Base-by-base conservation (phyloP, 78 protist species). In the Speleostelium caveatum region DNA sequence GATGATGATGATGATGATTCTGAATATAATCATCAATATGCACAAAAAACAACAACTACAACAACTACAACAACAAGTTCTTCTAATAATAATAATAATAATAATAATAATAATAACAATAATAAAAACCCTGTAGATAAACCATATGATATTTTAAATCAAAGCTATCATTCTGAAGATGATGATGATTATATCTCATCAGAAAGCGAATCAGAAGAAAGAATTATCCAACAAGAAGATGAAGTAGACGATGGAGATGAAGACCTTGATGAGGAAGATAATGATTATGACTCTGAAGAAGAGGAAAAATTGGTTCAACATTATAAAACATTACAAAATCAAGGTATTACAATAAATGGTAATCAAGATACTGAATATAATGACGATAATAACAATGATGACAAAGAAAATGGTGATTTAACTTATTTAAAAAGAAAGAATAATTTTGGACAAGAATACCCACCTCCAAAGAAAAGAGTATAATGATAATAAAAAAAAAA, bases 301-400 rank as follows among this genome's bases (percentile, higher is more conserved):
- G 91, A 83, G 14, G 91, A 83, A 16, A 67, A 83, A 83, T 26
- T 83, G 0, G 91, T 83, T 1, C 75, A 72, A 24, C 72, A 83
- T 22, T 69, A 69, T 61, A 67, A 69, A 56, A 8, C 12, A 56
- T 42, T 59, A 32, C 63, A 75, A 69, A 24, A n/a, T 24, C 65
- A 69, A 69, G 68, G 39, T 1, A n/a, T 14, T 35, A 67, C 74
- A 5, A 41, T 10, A 12, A 45, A 12, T 45, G 53, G 6, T 45
- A 10, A 45, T 45, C 10, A 12, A 66, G 51, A 66, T 36, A 21
- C 32, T 36, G 56, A 66, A 35, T 30, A n/a, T 66, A 30, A 66
- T 5, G 73, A 66, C 38, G 73, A 66, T 38, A 53, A 36, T 35
- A 16, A 36, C 12, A 58, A 68, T 41, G 75, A 68, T 26, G 75